These are phyloP conservation scores for Monoraphidium neglectum DNA, from an alignment of 139 green algal species.

Conservation along the genomic window DNA sequence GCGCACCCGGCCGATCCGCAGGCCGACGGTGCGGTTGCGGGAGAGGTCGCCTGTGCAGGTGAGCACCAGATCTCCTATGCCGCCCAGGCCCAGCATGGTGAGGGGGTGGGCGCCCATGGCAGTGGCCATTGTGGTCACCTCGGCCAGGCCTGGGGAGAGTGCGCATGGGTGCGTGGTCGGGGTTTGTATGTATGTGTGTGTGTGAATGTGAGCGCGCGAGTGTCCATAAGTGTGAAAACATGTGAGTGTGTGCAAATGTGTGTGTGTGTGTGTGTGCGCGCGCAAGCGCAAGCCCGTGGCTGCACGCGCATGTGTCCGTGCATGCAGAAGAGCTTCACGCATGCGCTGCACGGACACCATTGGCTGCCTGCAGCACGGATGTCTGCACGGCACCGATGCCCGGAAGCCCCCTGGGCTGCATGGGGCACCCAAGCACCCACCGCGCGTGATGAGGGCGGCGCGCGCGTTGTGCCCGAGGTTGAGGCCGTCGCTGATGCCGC, in stretches of 20 bases:
- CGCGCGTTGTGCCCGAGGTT: slow-evolving; percentile 92
- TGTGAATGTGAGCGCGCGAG: no score
- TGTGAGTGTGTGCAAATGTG: no score
- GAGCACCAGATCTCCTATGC: slow-evolving; percentile 87
- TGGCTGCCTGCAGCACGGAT: background rate
- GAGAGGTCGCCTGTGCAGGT: slow-evolving; percentile 86
- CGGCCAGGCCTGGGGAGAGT: slow-evolving; percentile 52
- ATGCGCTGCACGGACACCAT: background rate
- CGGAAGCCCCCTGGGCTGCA: background rate
- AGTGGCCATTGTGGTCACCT: slow-evolving; percentile 77
- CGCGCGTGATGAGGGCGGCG: slow-evolving; percentile 70
- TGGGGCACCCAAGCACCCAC: slow-evolving; percentile 14
- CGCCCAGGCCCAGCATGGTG: slow-evolving; percentile 76
- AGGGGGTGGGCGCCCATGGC: slow-evolving; percentile 76
- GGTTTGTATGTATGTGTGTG: background rate
- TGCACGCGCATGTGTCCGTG: background rate
- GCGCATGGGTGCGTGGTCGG: background rate
- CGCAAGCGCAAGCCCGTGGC: no score
- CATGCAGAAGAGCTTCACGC: background rate
- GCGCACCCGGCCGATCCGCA: slow-evolving; percentile 81
- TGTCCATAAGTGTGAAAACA: no score
- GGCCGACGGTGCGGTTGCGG: slow-evolving; percentile 85
- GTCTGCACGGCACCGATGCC: background rate
- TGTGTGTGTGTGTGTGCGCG: no score
- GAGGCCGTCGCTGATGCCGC: slow-evolving; percentile 92